A percentile compares a stretch with the other conserved stretches of the same genome.
Evolutionary conservation across 805 yeast genomes (phyloP).

Genomic region (Clavispora vitiphila): DNA sequence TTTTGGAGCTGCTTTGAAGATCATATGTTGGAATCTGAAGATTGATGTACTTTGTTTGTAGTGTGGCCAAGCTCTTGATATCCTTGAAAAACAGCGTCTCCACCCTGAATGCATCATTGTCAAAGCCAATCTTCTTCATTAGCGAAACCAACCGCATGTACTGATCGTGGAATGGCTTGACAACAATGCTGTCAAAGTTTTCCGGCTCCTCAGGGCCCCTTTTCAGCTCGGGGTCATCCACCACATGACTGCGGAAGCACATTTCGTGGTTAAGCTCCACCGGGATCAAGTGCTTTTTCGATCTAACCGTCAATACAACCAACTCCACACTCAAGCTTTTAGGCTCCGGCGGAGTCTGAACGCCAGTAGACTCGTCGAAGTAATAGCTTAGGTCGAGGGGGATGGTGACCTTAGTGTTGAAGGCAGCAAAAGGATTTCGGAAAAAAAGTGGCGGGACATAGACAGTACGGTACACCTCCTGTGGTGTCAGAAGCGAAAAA

Average conservation of each 20-base stretch:
- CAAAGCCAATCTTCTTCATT: conserved; percentile 29
- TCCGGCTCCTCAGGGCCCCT: conserved; percentile 18
- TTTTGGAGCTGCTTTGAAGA: conserved; percentile 10
- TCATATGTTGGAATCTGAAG: conserved; percentile 21
- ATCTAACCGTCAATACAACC: conserved; percentile 30
- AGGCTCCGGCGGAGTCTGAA: conserved; percentile 25
- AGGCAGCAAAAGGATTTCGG: conserved; percentile 13
- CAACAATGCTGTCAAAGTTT: conserved; percentile 30
- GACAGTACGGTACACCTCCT: conserved; percentile 20
- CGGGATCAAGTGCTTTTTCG: conserved; percentile 33
- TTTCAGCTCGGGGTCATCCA: conserved; percentile 20
- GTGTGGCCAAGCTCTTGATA: conserved; percentile 28
- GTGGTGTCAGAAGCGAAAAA: conserved; percentile 33
- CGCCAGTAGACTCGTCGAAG: conserved; percentile 9
- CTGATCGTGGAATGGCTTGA: conserved; percentile 26
- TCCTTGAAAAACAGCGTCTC: conserved; percentile 35
- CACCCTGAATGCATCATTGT: conserved; percentile 25
- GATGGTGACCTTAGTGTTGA: conserved; percentile 18
- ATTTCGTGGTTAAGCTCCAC: conserved; percentile 37
- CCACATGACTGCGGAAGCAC: conserved; percentile 32
- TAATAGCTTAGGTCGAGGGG: conserved; percentile 32
- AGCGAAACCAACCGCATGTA: conserved; percentile 22
- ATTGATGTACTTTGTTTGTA: conserved; percentile 31
- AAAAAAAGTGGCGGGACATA: conserved; percentile 32
- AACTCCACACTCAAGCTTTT: conserved; percentile 31